Conservation (phyloP, 495 filamentous ascomycete genomes). For the Talaromyces liani region DNA sequence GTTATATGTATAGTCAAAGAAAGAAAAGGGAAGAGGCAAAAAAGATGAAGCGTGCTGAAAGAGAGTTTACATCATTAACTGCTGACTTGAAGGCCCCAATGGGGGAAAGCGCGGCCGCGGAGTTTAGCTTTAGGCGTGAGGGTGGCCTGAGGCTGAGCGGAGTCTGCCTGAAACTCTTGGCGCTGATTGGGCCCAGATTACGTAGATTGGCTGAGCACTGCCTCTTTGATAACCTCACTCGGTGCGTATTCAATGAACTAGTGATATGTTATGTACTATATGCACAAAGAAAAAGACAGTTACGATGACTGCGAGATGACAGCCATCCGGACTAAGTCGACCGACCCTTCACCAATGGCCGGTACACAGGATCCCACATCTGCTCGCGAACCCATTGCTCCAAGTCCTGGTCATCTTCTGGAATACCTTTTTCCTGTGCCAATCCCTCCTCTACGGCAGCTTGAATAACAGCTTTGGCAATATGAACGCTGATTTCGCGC, state of each 20-base stretch:
- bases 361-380: conserved; percentile 82
- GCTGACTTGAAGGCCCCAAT: no score
- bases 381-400: conserved; percentile 79
- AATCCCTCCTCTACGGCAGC: conserved; percentile 63
- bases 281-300: background rate
- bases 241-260: background rate
- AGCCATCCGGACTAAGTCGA: background rate
- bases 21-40: background rate
- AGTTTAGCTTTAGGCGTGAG: background rate
- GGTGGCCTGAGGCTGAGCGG: background rate
- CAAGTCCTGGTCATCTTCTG: conserved; percentile 44
- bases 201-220: background rate
- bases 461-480: conserved; percentile 73
- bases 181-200: background rate
- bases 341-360: conserved; percentile 44
- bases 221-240: background rate
- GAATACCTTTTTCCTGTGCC: conserved; percentile 40
- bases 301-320: no score
- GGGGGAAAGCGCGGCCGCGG: background rate
- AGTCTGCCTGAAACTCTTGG: background rate
- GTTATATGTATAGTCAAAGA: background rate
- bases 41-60: background rate
- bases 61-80: background rate
- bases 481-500: conserved; percentile 65
- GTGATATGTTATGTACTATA: background rate